Conservation (phyloP, 805 yeast genomes). For the Debaryomyces castellii region DNA sequence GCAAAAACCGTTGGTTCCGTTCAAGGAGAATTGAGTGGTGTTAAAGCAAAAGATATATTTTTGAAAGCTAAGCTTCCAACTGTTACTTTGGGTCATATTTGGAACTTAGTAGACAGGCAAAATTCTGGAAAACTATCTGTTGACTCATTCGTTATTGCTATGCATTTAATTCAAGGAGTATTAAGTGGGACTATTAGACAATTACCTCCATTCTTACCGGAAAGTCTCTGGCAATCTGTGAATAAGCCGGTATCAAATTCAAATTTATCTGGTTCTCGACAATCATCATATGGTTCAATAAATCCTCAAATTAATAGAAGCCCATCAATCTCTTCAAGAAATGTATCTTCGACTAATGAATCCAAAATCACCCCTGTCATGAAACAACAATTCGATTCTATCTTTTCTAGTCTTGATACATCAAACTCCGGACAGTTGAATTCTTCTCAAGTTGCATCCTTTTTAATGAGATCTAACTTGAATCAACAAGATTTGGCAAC, state of each 20-base stretch:
- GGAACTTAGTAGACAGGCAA: constrained; percentile 82
- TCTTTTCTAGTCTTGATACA: constrained; percentile 79
- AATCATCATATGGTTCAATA: constrained; percentile 29
- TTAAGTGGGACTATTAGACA: constrained; percentile 63
- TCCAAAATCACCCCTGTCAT: constrained; percentile 57
- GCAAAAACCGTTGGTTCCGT: constrained; percentile 61
- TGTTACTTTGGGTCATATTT: constrained; percentile 74
- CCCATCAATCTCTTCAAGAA: constrained; percentile 11
- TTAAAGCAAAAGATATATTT: constrained; percentile 81
- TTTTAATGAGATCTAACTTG: constrained; percentile 83
- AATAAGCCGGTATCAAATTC: constrained; percentile 6
- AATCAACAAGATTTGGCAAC: constrained; percentile 81
- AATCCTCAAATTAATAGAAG: constrained; percentile 32
- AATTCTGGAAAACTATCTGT: constrained; percentile 70
- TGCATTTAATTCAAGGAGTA: constrained; percentile 88
- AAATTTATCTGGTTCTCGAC: constrained; percentile 15
- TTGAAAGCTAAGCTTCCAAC: constrained; percentile 85
- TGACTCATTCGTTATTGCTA: constrained; percentile 83
- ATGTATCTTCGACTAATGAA: constrained; percentile 11
- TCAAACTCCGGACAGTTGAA: constrained; percentile 58
- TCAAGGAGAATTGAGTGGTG: constrained; percentile 63
- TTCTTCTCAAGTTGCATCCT: constrained; percentile 82
- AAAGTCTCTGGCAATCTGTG: constrained; percentile 40
- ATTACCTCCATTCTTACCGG: constrained; percentile 47
- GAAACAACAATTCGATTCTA: constrained; percentile 72